Evolutionary conservation across 768 basidiomycete genomes (phyloP).

Genomic region (Botryobasidium botryosum): DNA sequence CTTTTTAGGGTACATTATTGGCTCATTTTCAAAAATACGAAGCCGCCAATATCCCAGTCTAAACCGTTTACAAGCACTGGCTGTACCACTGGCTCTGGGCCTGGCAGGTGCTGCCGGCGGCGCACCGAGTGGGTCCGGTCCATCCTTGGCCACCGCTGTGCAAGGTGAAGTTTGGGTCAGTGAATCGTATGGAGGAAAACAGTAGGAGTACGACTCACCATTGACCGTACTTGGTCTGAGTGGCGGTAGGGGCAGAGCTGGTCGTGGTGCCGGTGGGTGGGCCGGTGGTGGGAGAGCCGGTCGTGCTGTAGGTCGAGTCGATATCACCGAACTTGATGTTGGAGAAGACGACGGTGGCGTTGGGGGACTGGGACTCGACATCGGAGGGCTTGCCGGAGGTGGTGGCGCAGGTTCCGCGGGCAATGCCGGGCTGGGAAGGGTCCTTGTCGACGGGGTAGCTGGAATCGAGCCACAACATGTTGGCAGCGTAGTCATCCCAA

Average conservation of each 20-base stretch:
- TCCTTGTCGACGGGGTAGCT: constrained; percentile 5
- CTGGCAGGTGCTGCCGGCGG: constrained; percentile 1
- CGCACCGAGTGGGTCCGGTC: constrained; percentile 8
- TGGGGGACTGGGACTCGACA: constrained; percentile 5
- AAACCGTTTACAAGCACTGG: constrained; percentile 10
- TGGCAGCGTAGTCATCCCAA: constrained; percentile 38
- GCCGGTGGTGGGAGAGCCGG: constrained; percentile 1
- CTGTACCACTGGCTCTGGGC: constrained; percentile 1
- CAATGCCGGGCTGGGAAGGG: constrained; percentile 6
- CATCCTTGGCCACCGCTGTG: constrained; percentile 6
- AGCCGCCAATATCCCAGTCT: too few species aligned
- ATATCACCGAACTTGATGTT: constrained; percentile 12
- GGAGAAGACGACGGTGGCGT: constrained; percentile 7
- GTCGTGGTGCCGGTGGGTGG: constrained; percentile 2
- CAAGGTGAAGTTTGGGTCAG: neutral
- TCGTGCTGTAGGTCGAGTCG: constrained; percentile 4
- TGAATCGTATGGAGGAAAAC: neutral
- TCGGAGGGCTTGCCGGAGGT: constrained; percentile 9
- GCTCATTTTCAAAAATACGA: too few species aligned
- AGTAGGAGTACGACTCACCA: constrained; percentile 6
- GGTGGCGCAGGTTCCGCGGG: constrained; percentile 9
- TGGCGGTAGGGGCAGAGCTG: constrained; percentile 3
- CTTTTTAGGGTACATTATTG: too few species aligned
- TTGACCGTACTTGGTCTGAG: constrained; percentile 9
- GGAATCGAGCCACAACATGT: constrained; percentile 35